A percentile compares a stretch with the other conserved stretches of the same genome.
Evolutionary conservation across 345 rosid genomes (phyloP).

Genomic region (Pugionium dolabratum): DNA sequence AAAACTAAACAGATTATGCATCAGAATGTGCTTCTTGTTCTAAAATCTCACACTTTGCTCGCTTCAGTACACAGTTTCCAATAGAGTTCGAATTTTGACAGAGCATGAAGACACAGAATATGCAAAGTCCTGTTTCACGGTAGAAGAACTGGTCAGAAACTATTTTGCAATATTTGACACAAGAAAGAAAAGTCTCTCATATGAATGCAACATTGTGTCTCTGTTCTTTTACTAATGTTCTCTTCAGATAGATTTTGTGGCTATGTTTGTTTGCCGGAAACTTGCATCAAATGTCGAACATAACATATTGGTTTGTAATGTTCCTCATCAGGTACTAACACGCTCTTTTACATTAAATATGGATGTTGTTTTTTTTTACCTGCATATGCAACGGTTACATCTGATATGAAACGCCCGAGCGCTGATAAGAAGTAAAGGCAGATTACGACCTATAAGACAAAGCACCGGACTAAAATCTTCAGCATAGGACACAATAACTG

Average conservation of each 20-base stretch:
- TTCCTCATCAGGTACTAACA: too few species aligned
- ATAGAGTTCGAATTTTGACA: slow-evolving; percentile 53
- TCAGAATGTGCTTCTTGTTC: slow-evolving; percentile 34
- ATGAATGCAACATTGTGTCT: slow-evolving; percentile 8
- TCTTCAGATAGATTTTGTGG: too few species aligned
- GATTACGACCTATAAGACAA: slow-evolving; percentile 61
- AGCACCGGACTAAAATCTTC: neutral
- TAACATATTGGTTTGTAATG: too few species aligned
- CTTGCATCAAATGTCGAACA: too few species aligned
- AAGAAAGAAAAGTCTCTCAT: slow-evolving; percentile 17
- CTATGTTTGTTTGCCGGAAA: too few species aligned
- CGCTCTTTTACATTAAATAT: neutral
- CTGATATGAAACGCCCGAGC: slow-evolving; percentile 53
- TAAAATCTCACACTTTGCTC: slow-evolving; percentile 38
- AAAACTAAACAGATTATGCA: slow-evolving; percentile 22
- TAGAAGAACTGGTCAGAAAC: slow-evolving; percentile 8
- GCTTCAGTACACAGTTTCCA: slow-evolving; percentile 44
- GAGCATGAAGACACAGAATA: slow-evolving; percentile 72
- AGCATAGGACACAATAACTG: too few species aligned
- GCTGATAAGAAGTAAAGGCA: slow-evolving; percentile 77
- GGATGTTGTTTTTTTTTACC: slow-evolving; percentile 45
- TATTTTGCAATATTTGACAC: neutral
- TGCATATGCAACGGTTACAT: slow-evolving; percentile 84
- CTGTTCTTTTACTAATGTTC: neutral
- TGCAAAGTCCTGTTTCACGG: slow-evolving; percentile 61